Percentiles rank a stretch among this genome's conserved stretches.
Conservation (phyloP, 2,329 filamentous ascomycete species). For the Fusarium subglutinans region DNA sequence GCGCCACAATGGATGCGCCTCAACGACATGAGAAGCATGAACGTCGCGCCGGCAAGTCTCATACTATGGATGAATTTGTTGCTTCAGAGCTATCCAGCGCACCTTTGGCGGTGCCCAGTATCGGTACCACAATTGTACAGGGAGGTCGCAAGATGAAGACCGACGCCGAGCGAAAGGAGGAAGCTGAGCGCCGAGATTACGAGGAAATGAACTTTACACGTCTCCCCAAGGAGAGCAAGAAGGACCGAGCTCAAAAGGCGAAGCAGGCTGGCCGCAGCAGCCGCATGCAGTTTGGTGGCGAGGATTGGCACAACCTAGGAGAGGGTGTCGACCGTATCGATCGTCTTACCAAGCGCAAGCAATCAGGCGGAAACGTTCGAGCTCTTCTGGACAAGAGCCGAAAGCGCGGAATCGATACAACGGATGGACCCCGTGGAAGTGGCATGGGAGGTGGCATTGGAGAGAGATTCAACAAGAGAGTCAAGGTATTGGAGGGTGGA, state of each 20-base stretch:
- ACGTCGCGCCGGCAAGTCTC: slow-evolving; percentile 75
- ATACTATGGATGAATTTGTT: slow-evolving; percentile 92
- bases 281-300: slow-evolving; percentile 82
- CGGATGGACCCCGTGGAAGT: slow-evolving; percentile 74
- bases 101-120: slow-evolving; percentile 85
- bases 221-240: slow-evolving; percentile 87
- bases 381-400: slow-evolving; percentile 83
- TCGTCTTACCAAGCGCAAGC: slow-evolving; percentile 77
- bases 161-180: slow-evolving; percentile 76
- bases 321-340: slow-evolving; percentile 89
- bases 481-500: slow-evolving; percentile 63
- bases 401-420: slow-evolving; percentile 76
- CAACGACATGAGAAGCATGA: slow-evolving; percentile 68
- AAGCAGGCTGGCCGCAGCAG: slow-evolving; percentile 59
- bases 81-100: slow-evolving; percentile 83
- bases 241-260: slow-evolving; percentile 75
- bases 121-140: slow-evolving; percentile 86
- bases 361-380: slow-evolving; percentile 64
- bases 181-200: slow-evolving; percentile 83
- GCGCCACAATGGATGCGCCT: slow-evolving; percentile 81
- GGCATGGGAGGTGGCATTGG: slow-evolving; percentile 71
- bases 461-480: slow-evolving; percentile 76
- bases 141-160: slow-evolving; percentile 84
- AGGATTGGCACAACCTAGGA: slow-evolving; percentile 89
- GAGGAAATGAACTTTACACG: slow-evolving; percentile 94